Evolutionary conservation across 441 rosid species (phyloP), one percentile per base, ranked within the genome.

Genomic region (Pelargonium myrrhifolium): DNA sequence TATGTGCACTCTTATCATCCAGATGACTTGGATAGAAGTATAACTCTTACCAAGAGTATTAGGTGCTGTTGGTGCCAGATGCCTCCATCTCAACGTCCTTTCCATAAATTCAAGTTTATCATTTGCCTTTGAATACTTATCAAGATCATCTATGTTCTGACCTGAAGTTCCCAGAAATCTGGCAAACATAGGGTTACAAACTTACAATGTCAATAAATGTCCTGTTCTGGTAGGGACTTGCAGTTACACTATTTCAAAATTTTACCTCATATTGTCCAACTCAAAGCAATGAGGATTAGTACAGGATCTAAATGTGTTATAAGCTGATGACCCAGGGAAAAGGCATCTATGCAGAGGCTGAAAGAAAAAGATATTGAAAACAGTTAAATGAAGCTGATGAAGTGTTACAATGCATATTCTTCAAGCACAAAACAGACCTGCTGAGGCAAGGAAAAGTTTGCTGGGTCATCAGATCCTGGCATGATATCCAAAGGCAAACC

Each of bases 161-260:
- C 99, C 99, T 18, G 99, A 94, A 35, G 99, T 94, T 81, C 99
- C 97, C 70, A 94, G 97, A 82, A 94, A 89, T 76, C 98, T 94
- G 74, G 31, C 77, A 76, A 68, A 60, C 31, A 74, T 12, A 68
- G 17, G 62, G 65, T 37, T 17, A 62, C 56, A 35, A 18, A n/a
- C n/a, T n/a, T n/a, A n/a, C n/a, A n/a, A n/a, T 65, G 66, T 68
- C 59, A 26, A 42, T 63, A 72, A 63, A 42, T 28, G 70, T 71
- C 53, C 18, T 51, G 37, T 67, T 53, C 20, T 37, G 55, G 15
- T 42, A 31, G 61, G 14, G 17, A 58, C 24, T 49, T 8, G 21
- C 18, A 65, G 20, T 68, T 11, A 72, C 66, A 15, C 35, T 3
- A 65, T 37, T 59, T 17, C 11, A 21, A 62, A 71, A 47, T 61